Evolutionary conservation across 805 yeast species (phyloP).

Genomic region (Ogataea glucozyma): DNA sequence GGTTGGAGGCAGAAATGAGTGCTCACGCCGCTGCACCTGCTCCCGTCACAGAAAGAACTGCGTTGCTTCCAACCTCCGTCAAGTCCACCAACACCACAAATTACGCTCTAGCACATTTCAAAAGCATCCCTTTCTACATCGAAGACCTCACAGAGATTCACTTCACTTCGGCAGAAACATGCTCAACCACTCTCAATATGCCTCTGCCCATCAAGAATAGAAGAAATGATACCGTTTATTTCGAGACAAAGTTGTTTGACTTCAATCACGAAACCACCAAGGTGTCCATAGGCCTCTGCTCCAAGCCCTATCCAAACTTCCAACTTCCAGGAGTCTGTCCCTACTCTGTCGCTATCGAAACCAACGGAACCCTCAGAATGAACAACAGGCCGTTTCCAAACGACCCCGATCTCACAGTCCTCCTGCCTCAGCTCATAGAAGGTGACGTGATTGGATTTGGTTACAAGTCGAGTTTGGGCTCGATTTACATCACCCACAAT

Average conservation of each 20-base stretch:
- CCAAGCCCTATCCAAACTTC: conserved; percentile 75
- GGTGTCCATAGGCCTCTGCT: conserved; percentile 65
- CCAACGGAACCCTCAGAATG: conserved; percentile 67
- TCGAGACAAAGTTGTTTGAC: conserved; percentile 57
- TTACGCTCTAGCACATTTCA: conserved; percentile 20
- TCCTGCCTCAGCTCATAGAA: conserved; percentile 52
- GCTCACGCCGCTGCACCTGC: conserved; percentile 3
- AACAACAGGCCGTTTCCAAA: conserved; percentile 57
- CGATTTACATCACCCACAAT: conserved; percentile 55
- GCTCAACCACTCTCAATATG: conserved; percentile 32
- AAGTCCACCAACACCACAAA: conserved; percentile 12
- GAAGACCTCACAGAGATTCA: conserved; percentile 37
- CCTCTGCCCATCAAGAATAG: conserved; percentile 39
- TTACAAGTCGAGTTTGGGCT: conserved; percentile 47
- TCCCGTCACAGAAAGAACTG: conserved; percentile 19
- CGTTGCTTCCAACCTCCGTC: conserved; percentile 19
- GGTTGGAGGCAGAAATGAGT: conserved; percentile 1
- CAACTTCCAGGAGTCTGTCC: conserved; percentile 72
- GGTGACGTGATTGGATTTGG: conserved; percentile 61
- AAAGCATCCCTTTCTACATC: conserved; percentile 29
- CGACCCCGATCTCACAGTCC: conserved; percentile 43
- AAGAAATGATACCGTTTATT: conserved; percentile 57
- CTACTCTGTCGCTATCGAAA: conserved; percentile 72
- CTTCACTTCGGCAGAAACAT: conserved; percentile 26
- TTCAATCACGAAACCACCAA: conserved; percentile 45